A percentile compares a stretch with the other conserved stretches of the same genome.
These are phyloP conservation scores for Colletotrichum siamense DNA, from an alignment of 2,329 filamentous ascomycete species.

Conservation along the genomic window DNA sequence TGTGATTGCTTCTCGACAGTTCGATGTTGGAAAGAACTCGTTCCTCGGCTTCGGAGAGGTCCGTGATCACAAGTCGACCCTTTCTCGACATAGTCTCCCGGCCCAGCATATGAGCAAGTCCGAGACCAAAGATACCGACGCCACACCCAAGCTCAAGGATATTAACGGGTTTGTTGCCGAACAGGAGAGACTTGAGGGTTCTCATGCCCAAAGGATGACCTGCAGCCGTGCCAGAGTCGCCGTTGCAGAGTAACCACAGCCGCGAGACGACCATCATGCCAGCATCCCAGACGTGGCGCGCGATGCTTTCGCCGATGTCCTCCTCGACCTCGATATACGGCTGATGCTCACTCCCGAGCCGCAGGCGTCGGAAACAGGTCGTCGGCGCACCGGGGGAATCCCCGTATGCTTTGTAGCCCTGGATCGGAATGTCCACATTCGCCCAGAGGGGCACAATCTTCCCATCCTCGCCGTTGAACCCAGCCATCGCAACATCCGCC, in stretches of 20 bases:
- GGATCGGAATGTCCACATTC: slow-evolving; percentile 26
- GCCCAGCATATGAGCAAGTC: slow-evolving; percentile 42
- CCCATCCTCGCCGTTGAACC: slow-evolving; percentile 29
- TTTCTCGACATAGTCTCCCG: slow-evolving; percentile 20
- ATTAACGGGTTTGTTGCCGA: slow-evolving; percentile 34
- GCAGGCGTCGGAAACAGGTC: slow-evolving; percentile 34
- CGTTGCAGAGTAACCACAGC: slow-evolving; percentile 24
- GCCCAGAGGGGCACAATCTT: slow-evolving; percentile 51
- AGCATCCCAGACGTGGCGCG: slow-evolving; percentile 64
- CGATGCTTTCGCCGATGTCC: slow-evolving; percentile 65
- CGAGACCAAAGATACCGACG: slow-evolving; percentile 60
- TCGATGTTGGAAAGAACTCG: slow-evolving; percentile 54
- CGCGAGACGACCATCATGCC: slow-evolving; percentile 52
- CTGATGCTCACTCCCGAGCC: slow-evolving; percentile 28
- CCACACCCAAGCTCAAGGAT: slow-evolving; percentile 63
- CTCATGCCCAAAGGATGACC: neutral
- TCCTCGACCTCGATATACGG: slow-evolving; percentile 53
- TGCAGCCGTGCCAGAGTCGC: slow-evolving; percentile 5
- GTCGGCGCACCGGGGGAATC: slow-evolving; percentile 21
- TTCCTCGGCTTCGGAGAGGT: slow-evolving; percentile 59
- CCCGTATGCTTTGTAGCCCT: neutral
- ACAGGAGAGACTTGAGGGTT: slow-evolving; percentile 30
- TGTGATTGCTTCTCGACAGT: neutral
- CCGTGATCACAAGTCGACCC: slow-evolving; percentile 57
- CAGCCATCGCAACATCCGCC: neutral